Conservation (phyloP, 768 basidiomycete species). For the Auriscalpium vulgare region DNA sequence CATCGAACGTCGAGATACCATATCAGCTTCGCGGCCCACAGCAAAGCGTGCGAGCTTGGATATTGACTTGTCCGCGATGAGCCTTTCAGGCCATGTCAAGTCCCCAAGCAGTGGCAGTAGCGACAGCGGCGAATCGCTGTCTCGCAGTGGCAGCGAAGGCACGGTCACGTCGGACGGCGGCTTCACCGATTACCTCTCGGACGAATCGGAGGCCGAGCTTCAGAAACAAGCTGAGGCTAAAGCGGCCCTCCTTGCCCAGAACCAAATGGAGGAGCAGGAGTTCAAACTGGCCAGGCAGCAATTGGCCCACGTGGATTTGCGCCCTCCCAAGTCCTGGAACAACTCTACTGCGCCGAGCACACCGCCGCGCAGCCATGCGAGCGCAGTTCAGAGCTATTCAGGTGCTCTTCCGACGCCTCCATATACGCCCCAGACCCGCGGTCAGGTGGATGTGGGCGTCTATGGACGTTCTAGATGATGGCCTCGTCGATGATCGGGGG, state of each 20-base stretch:
- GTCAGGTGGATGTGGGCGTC: slow-evolving; percentile 15
- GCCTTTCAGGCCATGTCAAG: slow-evolving; percentile 22
- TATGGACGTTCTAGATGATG: slow-evolving; percentile 12
- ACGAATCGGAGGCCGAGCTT: slow-evolving; percentile 85
- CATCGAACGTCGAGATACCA: slow-evolving; percentile 15
- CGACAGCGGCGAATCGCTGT: slow-evolving; percentile 44
- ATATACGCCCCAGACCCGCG: slow-evolving; percentile 9
- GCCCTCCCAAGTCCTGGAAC: slow-evolving; percentile 73
- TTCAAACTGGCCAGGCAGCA: slow-evolving; percentile 76
- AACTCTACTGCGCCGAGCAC: slow-evolving; percentile 19
- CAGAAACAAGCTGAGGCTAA: slow-evolving; percentile 80
- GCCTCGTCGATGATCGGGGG: not conserved
- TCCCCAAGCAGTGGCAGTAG: slow-evolving; percentile 41
- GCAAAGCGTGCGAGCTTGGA: slow-evolving; percentile 24
- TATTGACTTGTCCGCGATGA: slow-evolving; percentile 31
- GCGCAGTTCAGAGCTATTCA: slow-evolving; percentile 1
- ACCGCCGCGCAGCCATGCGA: slow-evolving; percentile 10
- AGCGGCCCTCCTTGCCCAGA: slow-evolving; percentile 73
- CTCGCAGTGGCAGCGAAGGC: slow-evolving; percentile 45
- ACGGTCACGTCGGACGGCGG: slow-evolving; percentile 82
- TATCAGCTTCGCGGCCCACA: slow-evolving; percentile 11
- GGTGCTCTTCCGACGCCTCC: slow-evolving; percentile 4
- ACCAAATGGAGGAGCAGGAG: slow-evolving; percentile 70
- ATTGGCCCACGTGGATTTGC: slow-evolving; percentile 64
- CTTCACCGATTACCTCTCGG: slow-evolving; percentile 87